Evolutionary conservation across 169 alveolate genomes (phyloP), one percentile per base, ranked within the genome.

Genomic region (Cryptosporidium ubiquitum): DNA sequence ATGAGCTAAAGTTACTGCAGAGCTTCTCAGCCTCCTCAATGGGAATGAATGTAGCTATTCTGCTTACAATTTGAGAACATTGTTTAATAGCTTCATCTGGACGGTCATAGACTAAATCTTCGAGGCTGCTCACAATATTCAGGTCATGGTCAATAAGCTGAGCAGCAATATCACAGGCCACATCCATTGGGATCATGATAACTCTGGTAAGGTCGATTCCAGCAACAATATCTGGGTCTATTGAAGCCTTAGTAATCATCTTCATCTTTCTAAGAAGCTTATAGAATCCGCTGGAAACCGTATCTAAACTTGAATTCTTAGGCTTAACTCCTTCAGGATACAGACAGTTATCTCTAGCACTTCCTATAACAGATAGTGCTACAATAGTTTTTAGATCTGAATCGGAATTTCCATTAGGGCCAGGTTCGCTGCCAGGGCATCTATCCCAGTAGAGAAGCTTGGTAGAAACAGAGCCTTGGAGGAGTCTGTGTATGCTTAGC

Each of bases 391-490:
- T 79, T 23, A 79, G 40, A 18, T 42, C 89, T 9, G 89, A 57
- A 51, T 64, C 40, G 12, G 75, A 12, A 9, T 79, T 66, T 26
- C 69, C 75, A 29, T 42, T 31, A 2, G 57, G 5, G 16, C 4
- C 39, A 3, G 12, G 26, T 64, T 35, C 39, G 52, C 61, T 79
- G 12, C 68, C 66, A 14, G 61, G 66, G 47, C 89, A 79, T 61
- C 75, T 58, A 7, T 79, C 89, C 89, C 89, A 79, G 20, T 18
- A 39, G 35, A 79, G 68, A n/a, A 79, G 68, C 18, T 79, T 49
- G 14, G 64, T 40, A 44, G 74, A 33, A 10, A 5, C 31, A 18
- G 89, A 26, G 3, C 89, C 89, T 40, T 79, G 89, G 40, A 79
- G 52, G n/a, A 61, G 75, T 61, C 61, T 79, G 31, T 79, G 89